Conservation (phyloP, 345 rosid species). For the Erysimum cheiranthoides region DNA sequence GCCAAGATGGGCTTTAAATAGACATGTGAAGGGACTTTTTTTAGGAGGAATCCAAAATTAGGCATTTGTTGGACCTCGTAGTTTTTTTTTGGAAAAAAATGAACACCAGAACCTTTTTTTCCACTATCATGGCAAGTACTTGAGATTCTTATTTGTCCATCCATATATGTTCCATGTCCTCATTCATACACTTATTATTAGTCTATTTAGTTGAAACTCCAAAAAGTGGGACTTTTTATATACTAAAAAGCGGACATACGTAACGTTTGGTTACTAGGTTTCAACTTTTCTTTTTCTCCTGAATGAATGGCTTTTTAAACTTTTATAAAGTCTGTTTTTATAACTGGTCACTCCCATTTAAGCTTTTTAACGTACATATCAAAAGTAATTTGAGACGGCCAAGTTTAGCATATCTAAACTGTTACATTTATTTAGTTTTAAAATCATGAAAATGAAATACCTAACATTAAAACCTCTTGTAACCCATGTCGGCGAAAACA, state of each 20-base stretch:
- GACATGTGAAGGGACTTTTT: neutral
- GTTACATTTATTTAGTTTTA: neutral
- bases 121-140: too few species aligned
- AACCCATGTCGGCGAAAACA: too few species aligned
- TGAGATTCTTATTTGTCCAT: too few species aligned
- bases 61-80: neutral
- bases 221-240: neutral
- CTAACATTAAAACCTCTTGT: too few species aligned
- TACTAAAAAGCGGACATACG: neutral
- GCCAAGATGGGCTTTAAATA: constrained; percentile 8
- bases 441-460: too few species aligned
- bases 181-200: neutral
- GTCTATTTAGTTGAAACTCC: neutral
- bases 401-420: too few species aligned
- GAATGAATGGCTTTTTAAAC: neutral
- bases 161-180: neutral
- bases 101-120: neutral
- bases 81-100: neutral
- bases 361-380: neutral
- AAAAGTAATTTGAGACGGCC: too few species aligned
- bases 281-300: neutral
- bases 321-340: neutral
- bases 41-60: neutral
- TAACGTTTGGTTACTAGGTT: neutral
- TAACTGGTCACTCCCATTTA: neutral